phyloP scores from a whole-genome alignment of 768 basidiomycete species.

The Lentinula boryana region DNA sequence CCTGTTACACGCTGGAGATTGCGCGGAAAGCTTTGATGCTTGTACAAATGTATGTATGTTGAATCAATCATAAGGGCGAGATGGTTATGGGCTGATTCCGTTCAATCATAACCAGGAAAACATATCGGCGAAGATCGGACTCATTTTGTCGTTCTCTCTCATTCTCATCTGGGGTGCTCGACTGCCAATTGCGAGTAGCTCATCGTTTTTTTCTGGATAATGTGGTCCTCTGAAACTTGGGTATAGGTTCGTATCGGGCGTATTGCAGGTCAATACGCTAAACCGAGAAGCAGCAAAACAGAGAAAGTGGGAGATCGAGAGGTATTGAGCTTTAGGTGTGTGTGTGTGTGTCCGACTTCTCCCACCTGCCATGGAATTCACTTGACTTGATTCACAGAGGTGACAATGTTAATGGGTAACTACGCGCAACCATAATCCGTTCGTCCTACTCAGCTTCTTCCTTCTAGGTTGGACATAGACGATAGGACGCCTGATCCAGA shows the following conservation, averaged over 20 bases:
- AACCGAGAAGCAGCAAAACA: constrained; percentile 80
- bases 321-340: constrained; percentile 82
- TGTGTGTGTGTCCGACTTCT: constrained; percentile 32
- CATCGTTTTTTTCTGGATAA: neutral
- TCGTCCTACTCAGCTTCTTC: constrained; percentile 4
- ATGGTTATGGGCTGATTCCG: neutral
- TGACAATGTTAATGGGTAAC: constrained; percentile 90
- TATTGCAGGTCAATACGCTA: constrained; percentile 96
- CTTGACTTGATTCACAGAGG: constrained; percentile 47
- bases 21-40: constrained; percentile 92
- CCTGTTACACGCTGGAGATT: constrained; percentile 95
- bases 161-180: constrained; percentile 93
- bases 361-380: neutral
- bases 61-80: neutral
- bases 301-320: constrained; percentile 74
- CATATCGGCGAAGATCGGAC: constrained; percentile 80
- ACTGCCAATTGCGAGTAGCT: constrained; percentile 72
- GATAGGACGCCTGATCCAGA: constrained; percentile 90
- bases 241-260: constrained; percentile 73
- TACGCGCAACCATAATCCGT: neutral
- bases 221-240: neutral
- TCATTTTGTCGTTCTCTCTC: constrained; percentile 92
- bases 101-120: constrained; percentile 50
- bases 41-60: constrained; percentile 66
- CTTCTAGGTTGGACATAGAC: constrained; percentile 52